Conservation (phyloP, 139 green algal species). For the Yamagishiella unicocca region DNA sequence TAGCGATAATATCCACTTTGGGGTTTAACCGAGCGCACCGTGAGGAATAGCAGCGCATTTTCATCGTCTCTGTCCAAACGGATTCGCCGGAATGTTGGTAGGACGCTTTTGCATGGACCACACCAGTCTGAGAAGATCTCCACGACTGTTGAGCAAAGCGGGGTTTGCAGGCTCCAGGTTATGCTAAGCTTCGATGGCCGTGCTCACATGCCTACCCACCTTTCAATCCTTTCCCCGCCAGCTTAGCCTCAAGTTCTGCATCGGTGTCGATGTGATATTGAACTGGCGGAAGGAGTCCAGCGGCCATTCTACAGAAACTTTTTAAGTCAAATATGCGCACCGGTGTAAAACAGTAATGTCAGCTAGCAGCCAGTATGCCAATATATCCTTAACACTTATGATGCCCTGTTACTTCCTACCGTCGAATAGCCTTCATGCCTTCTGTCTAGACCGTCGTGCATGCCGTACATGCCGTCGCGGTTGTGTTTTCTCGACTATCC, state of each 20-base stretch:
- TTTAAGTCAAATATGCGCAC: no score
- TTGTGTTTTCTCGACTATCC: no score
- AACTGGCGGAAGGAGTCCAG: conserved; percentile 30
- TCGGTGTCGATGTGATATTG: conserved; percentile 52
- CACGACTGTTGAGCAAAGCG: conserved; percentile 56
- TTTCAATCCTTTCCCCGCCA: conserved; percentile 60
- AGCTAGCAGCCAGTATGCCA: no score
- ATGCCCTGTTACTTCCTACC: no score
- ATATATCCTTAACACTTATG: no score
- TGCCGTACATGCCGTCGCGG: no score
- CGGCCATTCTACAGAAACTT: background rate
- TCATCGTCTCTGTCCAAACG: conserved; percentile 79
- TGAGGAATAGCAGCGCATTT: conserved; percentile 68
- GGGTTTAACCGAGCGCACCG: conserved; percentile 44
- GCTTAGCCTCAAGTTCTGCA: conserved; percentile 39
- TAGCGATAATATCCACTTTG: background rate
- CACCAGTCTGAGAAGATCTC: conserved; percentile 74
- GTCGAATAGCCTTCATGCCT: no score
- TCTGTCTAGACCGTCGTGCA: no score
- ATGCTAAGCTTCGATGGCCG: background rate
- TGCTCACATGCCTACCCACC: conserved; percentile 22
- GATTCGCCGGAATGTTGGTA: conserved; percentile 72
- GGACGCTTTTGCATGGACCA: conserved; percentile 73
- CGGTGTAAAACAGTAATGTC: no score
- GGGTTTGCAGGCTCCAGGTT: background rate